Conservation (phyloP, 164 flowering plant genomes). For the Buxus sempervirens region DNA sequence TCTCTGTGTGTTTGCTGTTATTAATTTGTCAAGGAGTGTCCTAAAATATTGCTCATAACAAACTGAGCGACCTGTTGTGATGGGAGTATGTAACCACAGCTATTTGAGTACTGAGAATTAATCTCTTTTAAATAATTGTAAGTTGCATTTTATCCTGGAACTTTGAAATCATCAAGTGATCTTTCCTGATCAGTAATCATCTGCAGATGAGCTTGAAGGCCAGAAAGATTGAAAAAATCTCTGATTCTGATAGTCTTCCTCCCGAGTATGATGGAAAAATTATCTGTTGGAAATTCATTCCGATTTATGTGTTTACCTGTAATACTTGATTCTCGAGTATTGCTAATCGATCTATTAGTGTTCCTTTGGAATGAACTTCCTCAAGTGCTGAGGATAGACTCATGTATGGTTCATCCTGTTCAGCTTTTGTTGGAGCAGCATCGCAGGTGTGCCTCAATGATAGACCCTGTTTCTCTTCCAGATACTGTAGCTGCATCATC, state of each 20-base stretch:
- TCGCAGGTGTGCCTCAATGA: conserved; percentile 18
- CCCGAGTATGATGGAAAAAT: not conserved
- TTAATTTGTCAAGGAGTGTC: not conserved
- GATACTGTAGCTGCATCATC: conserved; percentile 33
- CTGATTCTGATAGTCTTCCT: not conserved
- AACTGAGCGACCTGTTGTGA: not conserved
- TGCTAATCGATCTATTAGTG: conserved; percentile 39
- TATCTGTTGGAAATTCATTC: not conserved
- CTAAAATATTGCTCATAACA: not conserved
- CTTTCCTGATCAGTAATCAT: not conserved
- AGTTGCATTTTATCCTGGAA: not conserved
- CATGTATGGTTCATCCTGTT: conserved; percentile 26
- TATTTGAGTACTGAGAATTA: not conserved
- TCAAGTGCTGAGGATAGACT: conserved; percentile 41
- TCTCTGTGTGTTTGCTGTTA: not conserved
- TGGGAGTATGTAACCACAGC: not conserved
- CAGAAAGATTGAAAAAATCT: not conserved
- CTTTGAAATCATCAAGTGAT: not conserved
- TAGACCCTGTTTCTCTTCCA: conserved; percentile 40
- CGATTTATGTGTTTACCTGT: conserved; percentile 29
- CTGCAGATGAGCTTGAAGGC: not conserved
- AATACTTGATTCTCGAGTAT: conserved; percentile 44
- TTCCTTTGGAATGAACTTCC: conserved; percentile 53
- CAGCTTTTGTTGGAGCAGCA: conserved; percentile 1
- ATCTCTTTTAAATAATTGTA: not conserved